Base-by-base conservation (phyloP, 441 rosid genomes). In the Jatropha podagrica region DNA sequence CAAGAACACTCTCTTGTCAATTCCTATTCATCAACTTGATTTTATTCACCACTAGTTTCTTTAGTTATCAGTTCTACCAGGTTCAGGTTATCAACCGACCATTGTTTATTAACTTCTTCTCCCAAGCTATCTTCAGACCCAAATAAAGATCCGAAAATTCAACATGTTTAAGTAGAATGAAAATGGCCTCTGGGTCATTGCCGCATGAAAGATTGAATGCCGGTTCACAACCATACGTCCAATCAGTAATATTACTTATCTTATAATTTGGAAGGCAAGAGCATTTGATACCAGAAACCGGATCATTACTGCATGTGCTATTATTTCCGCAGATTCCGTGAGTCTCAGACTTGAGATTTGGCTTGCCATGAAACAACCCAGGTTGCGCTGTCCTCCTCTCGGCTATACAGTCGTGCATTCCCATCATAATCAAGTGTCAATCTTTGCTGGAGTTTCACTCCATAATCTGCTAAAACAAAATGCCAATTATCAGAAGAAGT, bases 261-360 rank as follows among this genome's bases (percentile, higher is more conserved):
- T 65, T 68, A 61, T 14, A 76, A 15, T 79, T 68, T 62, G 77
- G 74, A 76, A 73, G 73, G 63, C 83, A 80, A 37, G 71, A 72
- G 48, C 79, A 80, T 55, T 48, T 67, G 4, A 42, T 48, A 7
- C 76, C 75, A 12, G 17, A 51, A 17, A 18, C 13, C 0, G 79
- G 73, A 67, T 60, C 37, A 40, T 67, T 72, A 27, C 9, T 58
- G 26, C 77, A 80, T 14, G 40, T 13, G 46, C 80, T 73, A 23
- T 80, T 80, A 49, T 67, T 67, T 0, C 83, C 83, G n/a, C 83
- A 80, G 23, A 62, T 46, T 72, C 78, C 83, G 58, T 80, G 83
- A 48, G 73, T 58, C 55, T 60, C 15, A 42, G 78, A 62, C 4
- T 18, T 77, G 42, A 23, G 68, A 54, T n/a, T 46, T 56, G 3